Percentiles rank a stretch among this genome's conserved stretches.
phyloP scores from a whole-genome alignment of 345 rosid genomes.

The Acer campestre region DNA sequence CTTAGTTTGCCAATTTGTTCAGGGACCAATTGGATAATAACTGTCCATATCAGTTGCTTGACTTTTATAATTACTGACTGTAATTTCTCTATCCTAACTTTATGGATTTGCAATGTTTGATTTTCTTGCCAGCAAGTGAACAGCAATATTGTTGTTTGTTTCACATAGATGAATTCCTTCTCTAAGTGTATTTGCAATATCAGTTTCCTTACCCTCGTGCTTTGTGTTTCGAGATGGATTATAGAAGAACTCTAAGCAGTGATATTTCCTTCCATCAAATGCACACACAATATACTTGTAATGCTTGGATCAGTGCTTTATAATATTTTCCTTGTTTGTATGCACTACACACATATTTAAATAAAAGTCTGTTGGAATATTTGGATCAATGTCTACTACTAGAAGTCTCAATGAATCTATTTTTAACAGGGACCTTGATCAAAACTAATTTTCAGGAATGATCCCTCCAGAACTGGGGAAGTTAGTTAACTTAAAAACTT shows the following conservation, averaged over 20 bases:
- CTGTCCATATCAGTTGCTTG: neutral
- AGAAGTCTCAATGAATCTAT: constrained; percentile 6
- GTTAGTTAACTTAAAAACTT: constrained; percentile 37
- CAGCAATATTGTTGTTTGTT: neutral
- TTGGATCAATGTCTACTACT: constrained; percentile 1
- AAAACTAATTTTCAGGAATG: constrained; percentile 50
- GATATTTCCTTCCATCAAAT: neutral
- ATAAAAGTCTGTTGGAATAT: neutral
- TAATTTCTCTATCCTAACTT: neutral
- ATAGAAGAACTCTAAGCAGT: neutral
- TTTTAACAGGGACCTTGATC: constrained; percentile 42
- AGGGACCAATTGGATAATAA: neutral
- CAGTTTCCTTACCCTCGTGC: neutral
- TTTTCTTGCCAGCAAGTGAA: neutral
- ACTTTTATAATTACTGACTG: neutral
- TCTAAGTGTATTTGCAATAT: neutral
- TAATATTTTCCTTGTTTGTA: neutral
- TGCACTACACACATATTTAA: neutral
- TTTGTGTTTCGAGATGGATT: neutral
- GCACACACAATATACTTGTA: neutral
- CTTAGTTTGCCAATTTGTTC: neutral
- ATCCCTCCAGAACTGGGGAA: constrained; percentile 48
- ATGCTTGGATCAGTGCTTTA: neutral
- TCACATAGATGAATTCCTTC: neutral
- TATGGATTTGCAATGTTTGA: neutral